These are phyloP conservation scores for Fusarium sp. DNA, from an alignment of 2,329 filamentous ascomycete genomes.

Conservation along the genomic window DNA sequence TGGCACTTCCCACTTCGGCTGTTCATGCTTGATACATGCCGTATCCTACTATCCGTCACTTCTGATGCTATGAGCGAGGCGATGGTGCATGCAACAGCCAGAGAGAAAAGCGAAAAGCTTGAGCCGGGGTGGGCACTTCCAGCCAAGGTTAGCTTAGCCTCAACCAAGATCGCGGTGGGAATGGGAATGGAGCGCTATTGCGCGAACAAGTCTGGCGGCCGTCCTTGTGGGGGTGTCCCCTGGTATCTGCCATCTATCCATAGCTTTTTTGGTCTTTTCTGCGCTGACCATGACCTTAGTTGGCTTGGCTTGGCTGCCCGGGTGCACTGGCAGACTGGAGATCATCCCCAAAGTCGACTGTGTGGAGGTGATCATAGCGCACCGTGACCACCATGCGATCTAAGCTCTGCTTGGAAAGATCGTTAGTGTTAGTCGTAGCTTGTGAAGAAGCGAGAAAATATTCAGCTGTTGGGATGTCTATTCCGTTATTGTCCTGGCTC, in stretches of 20 bases:
- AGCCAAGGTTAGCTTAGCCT: conserved; percentile 44
- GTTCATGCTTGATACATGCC: conserved; percentile 12
- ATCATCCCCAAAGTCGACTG: conserved; percentile 47
- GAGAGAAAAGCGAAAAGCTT: conserved; percentile 43
- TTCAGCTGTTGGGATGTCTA: conserved; percentile 34
- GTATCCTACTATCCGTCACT: conserved; percentile 2
- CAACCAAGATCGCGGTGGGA: conserved; percentile 45
- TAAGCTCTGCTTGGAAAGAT: conserved; percentile 25
- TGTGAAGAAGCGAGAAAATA: conserved; percentile 21
- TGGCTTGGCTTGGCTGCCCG: conserved; percentile 43
- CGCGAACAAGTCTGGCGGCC: conserved; percentile 49
- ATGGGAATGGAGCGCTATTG: conserved; percentile 47
- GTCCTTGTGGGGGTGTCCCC: conserved; percentile 42
- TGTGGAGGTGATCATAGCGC: conserved; percentile 45
- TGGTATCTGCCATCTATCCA: conserved; percentile 26
- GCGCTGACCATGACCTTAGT: conserved; percentile 35
- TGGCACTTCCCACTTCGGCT: conserved; percentile 42
- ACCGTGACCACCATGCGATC: conserved; percentile 39
- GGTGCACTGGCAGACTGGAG: conserved; percentile 33
- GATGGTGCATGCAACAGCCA: conserved; percentile 32
- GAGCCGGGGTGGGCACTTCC: conserved; percentile 40
- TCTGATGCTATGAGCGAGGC: conserved; percentile 30
- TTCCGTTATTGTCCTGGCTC: conserved; percentile 31
- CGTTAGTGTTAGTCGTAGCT: conserved; percentile 6
- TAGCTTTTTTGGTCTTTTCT: conserved; percentile 34